These are phyloP conservation scores for Xylaria telfairii DNA, from an alignment of 495 filamentous ascomycete species.

Conservation along the genomic window DNA sequence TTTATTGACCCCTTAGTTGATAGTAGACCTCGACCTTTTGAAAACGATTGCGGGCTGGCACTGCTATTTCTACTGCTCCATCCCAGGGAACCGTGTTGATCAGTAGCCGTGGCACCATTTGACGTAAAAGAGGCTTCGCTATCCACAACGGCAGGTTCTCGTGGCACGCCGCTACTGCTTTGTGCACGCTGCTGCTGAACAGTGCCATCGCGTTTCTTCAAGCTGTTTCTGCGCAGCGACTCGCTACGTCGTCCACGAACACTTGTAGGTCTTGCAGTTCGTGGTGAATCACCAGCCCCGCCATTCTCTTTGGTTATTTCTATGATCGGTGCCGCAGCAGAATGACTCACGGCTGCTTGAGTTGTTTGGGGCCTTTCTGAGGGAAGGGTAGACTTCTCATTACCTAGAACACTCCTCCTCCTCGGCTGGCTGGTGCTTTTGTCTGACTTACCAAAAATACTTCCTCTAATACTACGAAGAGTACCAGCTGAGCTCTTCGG, in stretches of 20 bases:
- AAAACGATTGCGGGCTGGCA: conserved; percentile 36
- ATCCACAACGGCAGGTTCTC: conserved; percentile 41
- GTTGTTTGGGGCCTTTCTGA: conserved; percentile 52
- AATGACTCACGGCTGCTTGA: conserved; percentile 46
- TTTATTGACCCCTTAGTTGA: conserved; percentile 33
- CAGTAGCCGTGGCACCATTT: conserved; percentile 35
- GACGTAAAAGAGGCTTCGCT: conserved; percentile 49
- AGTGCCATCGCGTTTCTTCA: conserved; percentile 53
- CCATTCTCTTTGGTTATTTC: conserved; percentile 49
- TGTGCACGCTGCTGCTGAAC: conserved; percentile 45
- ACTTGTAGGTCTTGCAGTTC: conserved; percentile 43
- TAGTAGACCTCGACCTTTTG: conserved; percentile 38
- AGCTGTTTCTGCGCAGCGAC: conserved; percentile 48
- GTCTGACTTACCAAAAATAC: conserved; percentile 69
- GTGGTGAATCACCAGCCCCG: conserved; percentile 38
- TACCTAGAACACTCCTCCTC: conserved; percentile 37
- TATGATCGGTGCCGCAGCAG: conserved; percentile 38
- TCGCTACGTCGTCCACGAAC: conserved; percentile 47
- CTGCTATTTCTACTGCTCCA: conserved; percentile 38
- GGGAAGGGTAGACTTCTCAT: conserved; percentile 37
- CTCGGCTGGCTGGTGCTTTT: conserved; percentile 38
- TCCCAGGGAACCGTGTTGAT: conserved; percentile 44
- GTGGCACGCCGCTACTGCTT: conserved; percentile 41
- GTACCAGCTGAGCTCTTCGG: conserved; percentile 76
- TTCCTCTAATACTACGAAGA: conserved; percentile 72